Conservation (phyloP, 257 asterid genomes). For the Lycium barbarum region DNA sequence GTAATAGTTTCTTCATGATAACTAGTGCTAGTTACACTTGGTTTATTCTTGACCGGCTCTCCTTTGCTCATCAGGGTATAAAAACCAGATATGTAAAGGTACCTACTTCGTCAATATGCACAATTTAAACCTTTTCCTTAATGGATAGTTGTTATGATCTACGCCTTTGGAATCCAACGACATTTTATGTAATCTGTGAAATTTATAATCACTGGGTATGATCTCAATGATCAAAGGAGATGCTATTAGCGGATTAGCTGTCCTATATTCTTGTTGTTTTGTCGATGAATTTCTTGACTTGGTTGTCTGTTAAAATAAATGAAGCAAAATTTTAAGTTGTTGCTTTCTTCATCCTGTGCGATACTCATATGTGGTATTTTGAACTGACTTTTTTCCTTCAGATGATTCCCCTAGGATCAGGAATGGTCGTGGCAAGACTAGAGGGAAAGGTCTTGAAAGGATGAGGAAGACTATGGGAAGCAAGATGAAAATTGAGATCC, state of each 20-base stretch:
- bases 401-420: too few relatives aligned
- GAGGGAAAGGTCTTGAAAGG: too few relatives aligned
- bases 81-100: not conserved
- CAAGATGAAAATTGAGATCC: too few relatives aligned
- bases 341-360: constrained; percentile 9
- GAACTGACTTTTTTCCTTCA: too few relatives aligned
- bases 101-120: constrained; percentile 16
- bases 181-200: constrained; percentile 7
- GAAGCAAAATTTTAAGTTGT: not conserved
- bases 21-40: constrained; percentile 9
- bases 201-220: constrained; percentile 23
- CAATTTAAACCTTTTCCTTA: not conserved
- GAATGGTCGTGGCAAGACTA: too few relatives aligned
- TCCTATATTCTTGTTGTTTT: constrained; percentile 3
- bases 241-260: constrained; percentile 17
- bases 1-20: not conserved
- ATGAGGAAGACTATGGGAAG: too few relatives aligned
- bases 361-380: constrained; percentile 7
- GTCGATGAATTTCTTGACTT: constrained; percentile 17
- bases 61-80: constrained; percentile 9
- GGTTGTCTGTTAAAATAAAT: not conserved
- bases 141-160: constrained; percentile 17
- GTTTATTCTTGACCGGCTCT: constrained; percentile 14
- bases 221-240: not conserved
- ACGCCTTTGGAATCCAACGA: not conserved